Evolutionary conservation across 345 rosid species (phyloP).

Genomic region (Rhodamnia rubescens): DNA sequence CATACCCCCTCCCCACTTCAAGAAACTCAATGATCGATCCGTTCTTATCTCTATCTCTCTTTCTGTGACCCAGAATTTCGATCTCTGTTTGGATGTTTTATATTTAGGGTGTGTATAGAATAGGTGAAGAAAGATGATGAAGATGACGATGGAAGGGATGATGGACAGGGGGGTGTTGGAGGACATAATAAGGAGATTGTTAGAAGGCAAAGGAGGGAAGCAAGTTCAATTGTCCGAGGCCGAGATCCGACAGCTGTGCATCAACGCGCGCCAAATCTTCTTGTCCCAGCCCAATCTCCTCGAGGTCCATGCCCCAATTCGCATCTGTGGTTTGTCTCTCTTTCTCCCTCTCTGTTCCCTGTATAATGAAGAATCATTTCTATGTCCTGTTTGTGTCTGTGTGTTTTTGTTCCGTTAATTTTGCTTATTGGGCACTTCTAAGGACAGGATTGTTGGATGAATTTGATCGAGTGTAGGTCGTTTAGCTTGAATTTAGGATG

Average conservation of each 20-base stretch:
- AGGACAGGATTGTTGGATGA: not conserved
- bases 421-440: not conserved
- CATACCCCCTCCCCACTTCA: not conserved
- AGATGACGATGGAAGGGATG: slow-evolving; percentile 62
- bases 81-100: not conserved
- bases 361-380: not conserved
- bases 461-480: not conserved
- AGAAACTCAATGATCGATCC: not conserved
- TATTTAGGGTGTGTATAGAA: not conserved
- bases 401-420: not conserved
- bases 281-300: slow-evolving; percentile 83
- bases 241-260: slow-evolving; percentile 97
- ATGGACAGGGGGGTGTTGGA: slow-evolving; percentile 79
- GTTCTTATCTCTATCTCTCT: not conserved
- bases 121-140: slow-evolving; percentile 23
- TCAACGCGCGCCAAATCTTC: slow-evolving; percentile 93
- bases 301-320: slow-evolving; percentile 74
- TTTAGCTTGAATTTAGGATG: not conserved
- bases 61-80: not conserved
- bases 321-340: slow-evolving; percentile 66
- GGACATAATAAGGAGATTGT: slow-evolving; percentile 77
- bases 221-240: slow-evolving; percentile 94
- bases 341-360: not conserved
- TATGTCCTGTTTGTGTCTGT: not conserved
- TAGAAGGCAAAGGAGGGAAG: slow-evolving; percentile 90